Evolutionary conservation across 148 eudicot species (phyloP).

Genomic region (Camellia sinensis): DNA sequence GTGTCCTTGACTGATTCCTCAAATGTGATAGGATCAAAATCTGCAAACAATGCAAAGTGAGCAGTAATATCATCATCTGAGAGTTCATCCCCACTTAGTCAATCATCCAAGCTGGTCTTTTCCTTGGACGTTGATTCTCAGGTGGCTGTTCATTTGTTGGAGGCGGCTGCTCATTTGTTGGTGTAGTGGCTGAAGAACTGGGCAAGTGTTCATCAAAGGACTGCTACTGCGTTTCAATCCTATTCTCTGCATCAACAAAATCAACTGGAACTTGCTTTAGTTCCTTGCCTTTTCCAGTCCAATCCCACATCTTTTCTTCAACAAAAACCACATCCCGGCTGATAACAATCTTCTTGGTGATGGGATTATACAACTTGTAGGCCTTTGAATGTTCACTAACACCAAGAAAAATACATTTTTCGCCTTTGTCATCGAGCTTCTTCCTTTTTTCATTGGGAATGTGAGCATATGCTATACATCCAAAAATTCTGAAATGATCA

Average conservation of each 20-base stretch:
- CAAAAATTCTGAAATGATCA: constrained; percentile 12
- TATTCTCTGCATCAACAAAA: neutral
- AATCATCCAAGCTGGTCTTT: neutral
- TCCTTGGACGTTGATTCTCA: too few relatives aligned
- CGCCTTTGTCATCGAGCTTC: constrained; percentile 19
- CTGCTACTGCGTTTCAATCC: too few relatives aligned
- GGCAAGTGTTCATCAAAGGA: too few relatives aligned
- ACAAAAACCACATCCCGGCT: constrained; percentile 17
- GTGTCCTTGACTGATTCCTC: neutral
- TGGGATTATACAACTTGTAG: constrained; percentile 9
- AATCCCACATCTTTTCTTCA: constrained; percentile 10
- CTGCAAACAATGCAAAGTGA: neutral
- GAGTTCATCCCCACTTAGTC: neutral
- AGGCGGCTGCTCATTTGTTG: neutral
- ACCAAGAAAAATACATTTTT: constrained; percentile 2
- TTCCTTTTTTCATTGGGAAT: neutral
- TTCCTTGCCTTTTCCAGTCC: neutral
- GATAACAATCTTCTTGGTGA: neutral
- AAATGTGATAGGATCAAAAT: neutral
- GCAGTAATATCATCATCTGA: too few relatives aligned
- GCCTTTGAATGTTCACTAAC: constrained; percentile 13
- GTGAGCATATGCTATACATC: constrained; percentile 17
- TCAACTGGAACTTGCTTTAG: neutral
- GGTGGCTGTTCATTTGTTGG: neutral
- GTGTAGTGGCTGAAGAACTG: too few relatives aligned